phyloP scores from a whole-genome alignment of 192 early-diverging fungal genomes.

The Geranomyces variabilis region DNA sequence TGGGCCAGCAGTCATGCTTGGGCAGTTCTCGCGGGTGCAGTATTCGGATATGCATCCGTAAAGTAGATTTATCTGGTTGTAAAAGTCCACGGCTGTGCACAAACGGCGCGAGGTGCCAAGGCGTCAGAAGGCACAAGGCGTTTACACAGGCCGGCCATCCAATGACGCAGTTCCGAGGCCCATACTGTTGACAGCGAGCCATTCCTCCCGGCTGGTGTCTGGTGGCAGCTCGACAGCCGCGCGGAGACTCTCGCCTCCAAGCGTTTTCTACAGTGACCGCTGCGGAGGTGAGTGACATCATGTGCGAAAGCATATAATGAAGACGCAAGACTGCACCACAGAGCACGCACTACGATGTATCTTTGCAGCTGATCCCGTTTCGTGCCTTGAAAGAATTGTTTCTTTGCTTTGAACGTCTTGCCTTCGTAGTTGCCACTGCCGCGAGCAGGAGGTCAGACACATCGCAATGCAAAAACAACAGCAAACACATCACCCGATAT shows the following conservation, averaged over 20 bases:
- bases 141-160: not conserved
- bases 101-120: not conserved
- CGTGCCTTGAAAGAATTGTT: constrained; percentile 35
- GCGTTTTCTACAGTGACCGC: constrained; percentile 33
- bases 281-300: not conserved
- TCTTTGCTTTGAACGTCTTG: constrained; percentile 40
- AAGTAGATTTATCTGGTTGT: constrained; percentile 45
- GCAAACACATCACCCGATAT: not conserved
- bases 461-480: not conserved
- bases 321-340: too few relatives aligned
- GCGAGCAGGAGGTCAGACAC: not conserved
- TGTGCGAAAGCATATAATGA: too few relatives aligned
- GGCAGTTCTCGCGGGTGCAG: constrained; percentile 35
- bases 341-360: constrained; percentile 46
- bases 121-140: not conserved
- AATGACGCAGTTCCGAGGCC: not conserved
- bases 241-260: constrained; percentile 36
- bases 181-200: constrained; percentile 42
- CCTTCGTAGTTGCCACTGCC: constrained; percentile 26
- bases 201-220: constrained; percentile 36
- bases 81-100: constrained; percentile 38
- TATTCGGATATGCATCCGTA: constrained; percentile 42
- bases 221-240: constrained; percentile 29
- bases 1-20: constrained; percentile 39
- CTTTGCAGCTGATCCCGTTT: constrained; percentile 42